These are phyloP conservation scores for Lodderomyces orthopsilosis DNA, from an alignment of 1,139 yeast genomes.

Conservation along the genomic window DNA sequence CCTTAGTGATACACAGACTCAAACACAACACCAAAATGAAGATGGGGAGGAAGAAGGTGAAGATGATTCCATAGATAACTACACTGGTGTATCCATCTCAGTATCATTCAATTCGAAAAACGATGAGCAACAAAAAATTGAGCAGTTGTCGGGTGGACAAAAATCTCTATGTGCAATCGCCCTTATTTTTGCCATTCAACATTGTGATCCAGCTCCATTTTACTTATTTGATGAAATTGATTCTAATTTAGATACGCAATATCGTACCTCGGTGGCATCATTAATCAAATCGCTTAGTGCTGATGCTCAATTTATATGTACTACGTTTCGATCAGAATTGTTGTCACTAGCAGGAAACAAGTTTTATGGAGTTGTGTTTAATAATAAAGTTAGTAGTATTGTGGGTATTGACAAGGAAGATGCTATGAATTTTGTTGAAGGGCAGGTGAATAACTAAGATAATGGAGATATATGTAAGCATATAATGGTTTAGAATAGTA, in stretches of 20 bases:
- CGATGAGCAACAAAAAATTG: slow-evolving; percentile 85
- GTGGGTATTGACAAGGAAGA: slow-evolving; percentile 67
- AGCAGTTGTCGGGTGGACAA: slow-evolving; percentile 95
- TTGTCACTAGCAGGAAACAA: slow-evolving; percentile 73
- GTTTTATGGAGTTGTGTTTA: slow-evolving; percentile 84
- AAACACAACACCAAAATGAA: slow-evolving; percentile 4
- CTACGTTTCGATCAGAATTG: slow-evolving; percentile 95
- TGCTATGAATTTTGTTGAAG: slow-evolving; percentile 80
- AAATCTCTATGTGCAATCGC: slow-evolving; percentile 94
- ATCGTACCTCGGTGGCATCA: slow-evolving; percentile 82
- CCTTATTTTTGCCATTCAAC: slow-evolving; percentile 87
- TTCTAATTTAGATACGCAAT: slow-evolving; percentile 91
- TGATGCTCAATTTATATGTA: slow-evolving; percentile 85
- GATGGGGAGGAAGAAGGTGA: slow-evolving; percentile 19
- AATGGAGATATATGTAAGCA: neutral
- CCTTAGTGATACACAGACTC: neutral
- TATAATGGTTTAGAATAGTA: neutral
- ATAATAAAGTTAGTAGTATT: slow-evolving; percentile 79
- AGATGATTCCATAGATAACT: slow-evolving; percentile 49
- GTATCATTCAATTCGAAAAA: slow-evolving; percentile 88
- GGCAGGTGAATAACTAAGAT: slow-evolving; percentile 33
- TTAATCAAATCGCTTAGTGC: slow-evolving; percentile 64
- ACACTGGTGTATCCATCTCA: slow-evolving; percentile 78
- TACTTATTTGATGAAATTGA: slow-evolving; percentile 94
- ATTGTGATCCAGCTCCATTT: slow-evolving; percentile 96